A percentile compares a stretch with the other conserved stretches of the same genome.
Conservation (phyloP, 1,139 yeast species). For the Pichia sp. region DNA sequence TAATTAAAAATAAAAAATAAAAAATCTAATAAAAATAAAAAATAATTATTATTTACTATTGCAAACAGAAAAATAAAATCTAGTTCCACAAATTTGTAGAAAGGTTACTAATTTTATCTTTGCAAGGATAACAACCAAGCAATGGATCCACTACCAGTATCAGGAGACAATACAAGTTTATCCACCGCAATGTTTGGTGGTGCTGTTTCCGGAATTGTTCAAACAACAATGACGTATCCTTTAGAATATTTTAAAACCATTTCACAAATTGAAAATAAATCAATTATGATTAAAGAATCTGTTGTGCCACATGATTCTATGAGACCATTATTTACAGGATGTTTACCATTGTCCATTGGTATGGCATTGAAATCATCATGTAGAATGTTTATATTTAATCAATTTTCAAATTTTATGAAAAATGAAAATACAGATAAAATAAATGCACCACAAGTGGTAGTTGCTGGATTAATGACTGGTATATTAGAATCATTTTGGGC, state of each 20-base stretch:
- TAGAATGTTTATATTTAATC: conserved; percentile 68
- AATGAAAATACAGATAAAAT: conserved; percentile 45
- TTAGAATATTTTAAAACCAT: conserved; percentile 72
- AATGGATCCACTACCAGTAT: conserved; percentile 19
- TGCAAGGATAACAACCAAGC: neutral
- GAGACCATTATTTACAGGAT: conserved; percentile 57
- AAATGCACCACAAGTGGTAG: conserved; percentile 64
- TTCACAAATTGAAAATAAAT: conserved; percentile 41
- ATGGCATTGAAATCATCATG: conserved; percentile 66
- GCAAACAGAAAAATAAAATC: no score
- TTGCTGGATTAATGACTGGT: conserved; percentile 87
- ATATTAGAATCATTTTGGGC: conserved; percentile 73
- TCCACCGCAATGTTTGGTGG: conserved; percentile 57
- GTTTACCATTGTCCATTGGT: conserved; percentile 75
- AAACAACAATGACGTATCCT: conserved; percentile 73
- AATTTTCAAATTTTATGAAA: conserved; percentile 72
- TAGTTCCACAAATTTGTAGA: neutral
- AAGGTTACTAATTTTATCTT: neutral
- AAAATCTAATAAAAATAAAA: neutral
- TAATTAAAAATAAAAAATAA: neutral
- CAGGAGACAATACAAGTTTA: conserved; percentile 17
- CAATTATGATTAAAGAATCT: conserved; percentile 35
- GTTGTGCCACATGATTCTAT: conserved; percentile 33
- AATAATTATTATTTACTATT: no score
- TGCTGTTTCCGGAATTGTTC: conserved; percentile 54